Evolutionary conservation across 1,284 basidiomycete genomes (phyloP).

Genomic region (Boletus albobrunnescens): DNA sequence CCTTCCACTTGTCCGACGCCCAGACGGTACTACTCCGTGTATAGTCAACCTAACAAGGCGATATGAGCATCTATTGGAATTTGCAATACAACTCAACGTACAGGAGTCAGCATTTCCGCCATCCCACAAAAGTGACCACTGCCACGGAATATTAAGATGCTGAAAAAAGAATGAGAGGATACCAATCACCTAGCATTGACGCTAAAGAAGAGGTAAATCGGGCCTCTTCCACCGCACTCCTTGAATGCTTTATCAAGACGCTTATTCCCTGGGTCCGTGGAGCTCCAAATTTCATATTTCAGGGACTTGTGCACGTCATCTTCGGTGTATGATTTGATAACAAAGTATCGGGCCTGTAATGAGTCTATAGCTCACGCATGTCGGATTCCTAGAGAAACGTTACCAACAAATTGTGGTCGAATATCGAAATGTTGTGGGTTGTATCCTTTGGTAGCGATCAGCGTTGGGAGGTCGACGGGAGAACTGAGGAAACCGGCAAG

Average conservation of each 20-base stretch:
- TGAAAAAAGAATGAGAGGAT: neutral
- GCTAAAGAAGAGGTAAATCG: conserved; percentile 94
- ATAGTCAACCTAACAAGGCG: conserved; percentile 61
- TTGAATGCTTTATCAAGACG: conserved; percentile 93
- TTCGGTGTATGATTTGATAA: conserved; percentile 97
- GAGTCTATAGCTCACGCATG: conserved; percentile 1
- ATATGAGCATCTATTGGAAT: neutral
- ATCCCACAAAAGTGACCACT: conserved; percentile 96
- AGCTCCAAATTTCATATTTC: conserved; percentile 97
- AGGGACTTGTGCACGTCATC: conserved; percentile 96
- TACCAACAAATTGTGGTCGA: conserved; percentile 68
- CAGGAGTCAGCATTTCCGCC: conserved; percentile 91
- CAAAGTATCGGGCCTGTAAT: conserved; percentile 81
- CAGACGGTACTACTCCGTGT: conserved; percentile 87
- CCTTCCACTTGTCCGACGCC: conserved; percentile 99
- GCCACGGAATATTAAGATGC: conserved; percentile 6
- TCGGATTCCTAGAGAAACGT: conserved; percentile 2
- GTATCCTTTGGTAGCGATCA: conserved; percentile 86
- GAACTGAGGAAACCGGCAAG: conserved; percentile 49
- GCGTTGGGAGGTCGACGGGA: conserved; percentile 79
- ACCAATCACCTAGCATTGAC: conserved; percentile 77
- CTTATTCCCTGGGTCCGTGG: conserved; percentile 93
- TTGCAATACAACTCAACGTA: conserved; percentile 31
- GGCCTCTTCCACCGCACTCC: conserved; percentile 79
- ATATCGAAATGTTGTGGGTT: conserved; percentile 86